phyloP scores from a whole-genome alignment of 352 stramenopile species.

The Pseudoperonospora humuli region DNA sequence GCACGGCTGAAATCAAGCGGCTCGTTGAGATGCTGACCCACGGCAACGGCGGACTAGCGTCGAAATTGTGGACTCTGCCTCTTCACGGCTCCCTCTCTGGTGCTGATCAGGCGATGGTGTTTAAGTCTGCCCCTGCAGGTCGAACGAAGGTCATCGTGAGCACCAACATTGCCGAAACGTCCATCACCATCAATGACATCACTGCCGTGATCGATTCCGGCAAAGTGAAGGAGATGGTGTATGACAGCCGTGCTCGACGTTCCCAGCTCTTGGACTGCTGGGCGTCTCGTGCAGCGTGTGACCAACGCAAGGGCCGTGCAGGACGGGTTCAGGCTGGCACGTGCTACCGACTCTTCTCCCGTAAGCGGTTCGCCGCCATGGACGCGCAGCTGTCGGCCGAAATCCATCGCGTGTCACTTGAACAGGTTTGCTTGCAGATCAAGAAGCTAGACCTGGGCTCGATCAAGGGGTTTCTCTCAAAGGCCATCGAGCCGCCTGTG shows the following conservation, averaged over 20 bases:
- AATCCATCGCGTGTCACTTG: constrained; percentile 82
- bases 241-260: constrained; percentile 54
- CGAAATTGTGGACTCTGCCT: constrained; percentile 54
- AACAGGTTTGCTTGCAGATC: constrained; percentile 83
- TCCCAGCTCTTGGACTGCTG: constrained; percentile 80
- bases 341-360: constrained; percentile 75
- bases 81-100: constrained; percentile 73
- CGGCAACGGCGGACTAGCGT: constrained; percentile 24
- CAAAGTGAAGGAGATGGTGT: constrained; percentile 87
- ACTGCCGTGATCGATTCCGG: constrained; percentile 81
- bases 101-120: constrained; percentile 66
- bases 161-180: constrained; percentile 88
- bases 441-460: constrained; percentile 74
- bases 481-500: constrained; percentile 89
- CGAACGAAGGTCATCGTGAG: constrained; percentile 84
- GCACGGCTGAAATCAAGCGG: constrained; percentile 77
- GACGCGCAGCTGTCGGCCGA: constrained; percentile 71
- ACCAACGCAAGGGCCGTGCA: constrained; percentile 78
- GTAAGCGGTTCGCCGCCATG: constrained; percentile 51
- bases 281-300: constrained; percentile 68
- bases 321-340: constrained; percentile 71
- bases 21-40: constrained; percentile 54
- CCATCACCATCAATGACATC: constrained; percentile 86
- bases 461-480: constrained; percentile 63
- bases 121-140: constrained; percentile 44